These are phyloP conservation scores for Cordyceps tenuipes DNA, from an alignment of 2,329 filamentous ascomycete genomes.

Conservation along the genomic window DNA sequence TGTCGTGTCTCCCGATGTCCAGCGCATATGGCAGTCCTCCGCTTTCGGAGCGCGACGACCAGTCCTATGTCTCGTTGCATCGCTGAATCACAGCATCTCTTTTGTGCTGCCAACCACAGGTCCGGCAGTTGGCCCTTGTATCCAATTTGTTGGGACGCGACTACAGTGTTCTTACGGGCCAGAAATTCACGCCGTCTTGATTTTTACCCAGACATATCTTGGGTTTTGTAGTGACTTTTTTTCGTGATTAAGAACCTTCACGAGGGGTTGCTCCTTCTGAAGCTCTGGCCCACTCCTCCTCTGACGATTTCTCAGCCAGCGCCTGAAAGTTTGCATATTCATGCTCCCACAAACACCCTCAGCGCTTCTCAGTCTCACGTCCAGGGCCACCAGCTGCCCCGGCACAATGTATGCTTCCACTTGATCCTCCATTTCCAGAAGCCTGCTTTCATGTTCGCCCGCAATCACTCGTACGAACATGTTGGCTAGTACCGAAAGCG, in stretches of 20 bases:
- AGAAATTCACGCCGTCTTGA: not conserved
- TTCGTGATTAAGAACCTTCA: not conserved
- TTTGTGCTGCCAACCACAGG: not conserved
- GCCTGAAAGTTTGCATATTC: not conserved
- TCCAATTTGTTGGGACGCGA: too few species aligned
- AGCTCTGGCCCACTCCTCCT: constrained; percentile 3
- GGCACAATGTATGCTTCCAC: not conserved
- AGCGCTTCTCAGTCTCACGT: not conserved
- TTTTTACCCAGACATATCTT: not conserved
- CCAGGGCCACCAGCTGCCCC: not conserved
- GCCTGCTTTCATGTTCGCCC: not conserved
- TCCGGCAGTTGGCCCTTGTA: not conserved
- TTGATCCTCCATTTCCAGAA: not conserved
- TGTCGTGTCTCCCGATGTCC: not conserved
- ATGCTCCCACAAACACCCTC: constrained; percentile 4
- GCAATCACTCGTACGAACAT: constrained; percentile 26
- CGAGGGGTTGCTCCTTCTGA: not conserved
- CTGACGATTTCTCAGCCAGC: constrained; percentile 10
- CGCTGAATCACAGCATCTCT: not conserved
- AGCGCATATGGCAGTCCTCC: not conserved
- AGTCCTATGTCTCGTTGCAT: not conserved
- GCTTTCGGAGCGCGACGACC: not conserved
- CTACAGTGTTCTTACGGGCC: not conserved
- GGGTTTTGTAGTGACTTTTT: not conserved
- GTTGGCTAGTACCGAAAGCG: constrained; percentile 30